A percentile compares a stretch with the other conserved stretches of the same genome.
Conservation (phyloP, 306 rosid genomes). For the Vicia villosa region DNA sequence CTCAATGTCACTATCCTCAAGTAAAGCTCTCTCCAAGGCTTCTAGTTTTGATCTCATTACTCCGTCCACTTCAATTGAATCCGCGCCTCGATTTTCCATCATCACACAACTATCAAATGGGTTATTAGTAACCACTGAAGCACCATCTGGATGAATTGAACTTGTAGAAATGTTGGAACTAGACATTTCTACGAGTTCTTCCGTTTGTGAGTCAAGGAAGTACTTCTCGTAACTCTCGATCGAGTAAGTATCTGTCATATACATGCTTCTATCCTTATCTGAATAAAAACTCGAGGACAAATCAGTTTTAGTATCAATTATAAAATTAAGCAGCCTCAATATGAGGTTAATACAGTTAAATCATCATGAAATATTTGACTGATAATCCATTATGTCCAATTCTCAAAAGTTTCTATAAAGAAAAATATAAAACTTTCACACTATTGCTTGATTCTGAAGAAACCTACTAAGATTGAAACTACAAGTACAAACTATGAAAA, state of each 20-base stretch:
- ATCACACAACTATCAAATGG: slow-evolving; percentile 27
- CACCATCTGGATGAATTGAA: slow-evolving; percentile 52
- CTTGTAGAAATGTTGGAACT: slow-evolving; percentile 56
- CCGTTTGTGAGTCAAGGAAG: slow-evolving; percentile 69
- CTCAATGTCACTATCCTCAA: slow-evolving; percentile 65
- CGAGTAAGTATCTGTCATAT: slow-evolving; percentile 59
- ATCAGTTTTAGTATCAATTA: slow-evolving; percentile 24
- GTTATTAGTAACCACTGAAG: slow-evolving; percentile 40
- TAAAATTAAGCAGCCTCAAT: slow-evolving; percentile 1
- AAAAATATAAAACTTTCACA: no score
- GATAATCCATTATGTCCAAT: no score
- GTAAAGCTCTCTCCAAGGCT: slow-evolving; percentile 86
- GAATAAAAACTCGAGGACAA: slow-evolving; percentile 51
- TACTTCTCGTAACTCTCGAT: slow-evolving; percentile 79
- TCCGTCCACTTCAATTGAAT: slow-evolving; percentile 48
- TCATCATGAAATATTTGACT: slow-evolving; percentile 11
- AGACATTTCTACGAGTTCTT: slow-evolving; percentile 58
- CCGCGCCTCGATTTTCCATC: slow-evolving; percentile 62
- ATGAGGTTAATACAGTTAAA: slow-evolving; percentile 14
- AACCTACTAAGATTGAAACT: no score
- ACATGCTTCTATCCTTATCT: slow-evolving; percentile 51
- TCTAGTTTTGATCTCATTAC: slow-evolving; percentile 75
- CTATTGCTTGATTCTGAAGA: no score
- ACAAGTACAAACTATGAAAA: no score
- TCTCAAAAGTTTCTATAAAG: no score